Base-by-base conservation (phyloP, 2,329 filamentous ascomycete genomes). In the Ceratocystiopsis minuta region DNA sequence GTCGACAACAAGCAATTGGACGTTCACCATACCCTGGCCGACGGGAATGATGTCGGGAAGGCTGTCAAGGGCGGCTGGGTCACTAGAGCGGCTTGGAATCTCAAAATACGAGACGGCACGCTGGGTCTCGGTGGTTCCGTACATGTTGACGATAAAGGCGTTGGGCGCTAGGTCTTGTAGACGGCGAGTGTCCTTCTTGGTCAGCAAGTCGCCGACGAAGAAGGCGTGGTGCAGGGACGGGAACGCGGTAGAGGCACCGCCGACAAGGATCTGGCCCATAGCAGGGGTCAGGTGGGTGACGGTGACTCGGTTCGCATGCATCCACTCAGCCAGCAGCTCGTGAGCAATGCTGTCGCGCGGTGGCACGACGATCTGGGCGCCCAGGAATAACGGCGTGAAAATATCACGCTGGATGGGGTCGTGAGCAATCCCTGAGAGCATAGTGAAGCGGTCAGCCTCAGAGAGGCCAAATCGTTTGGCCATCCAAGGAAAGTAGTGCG, bases 401-500 rank as follows among this genome's bases (percentile, higher is more conserved):
- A 95, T 92, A 56, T 96, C 32, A 50, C 72, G 55, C 55, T 78
- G 48, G 32, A 78, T 70, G 4, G 75, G 75, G 49, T 80, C 75
- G 55, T 90, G 81, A 3, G 82, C 81, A 52, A 95, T 93, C 38
- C 87, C 87, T 39, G 73, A 80, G 9, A 95, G 67, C 64, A 87
- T 78, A 3, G 86, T 85, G 54, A 93, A 95, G 48, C 70, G 72
- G 55, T 78, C 78, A 36, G 83, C 69, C 10, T 76, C 67, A 1
- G 74, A 78, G 38, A 92, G 67, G 39, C 75, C 66, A 57, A 96
- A 96, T 2, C 66, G 75, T 60, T 90, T 64, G 0, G 84, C 75
- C 88, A 96, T 96, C 87, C 86, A 96, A 16, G 78, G 75, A 55
- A 88, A 92, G 62, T 94, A 96, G 52, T 80, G 78, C 1, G 85